phyloP scores from a whole-genome alignment of 495 filamentous ascomycete genomes.

The Cenococcum geophilum region DNA sequence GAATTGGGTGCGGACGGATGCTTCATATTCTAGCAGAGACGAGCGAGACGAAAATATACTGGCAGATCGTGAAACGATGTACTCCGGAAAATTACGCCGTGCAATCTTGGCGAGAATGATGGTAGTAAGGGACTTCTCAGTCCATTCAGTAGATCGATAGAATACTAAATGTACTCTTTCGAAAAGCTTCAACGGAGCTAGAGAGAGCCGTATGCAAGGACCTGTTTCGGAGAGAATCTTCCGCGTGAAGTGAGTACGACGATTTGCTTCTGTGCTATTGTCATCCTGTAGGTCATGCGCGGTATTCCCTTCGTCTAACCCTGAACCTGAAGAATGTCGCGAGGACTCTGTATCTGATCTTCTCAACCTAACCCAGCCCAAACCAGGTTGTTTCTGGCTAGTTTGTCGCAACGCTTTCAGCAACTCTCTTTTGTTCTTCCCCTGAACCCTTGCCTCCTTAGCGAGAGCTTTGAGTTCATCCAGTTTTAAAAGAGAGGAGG shows the following conservation, averaged over 20 bases:
- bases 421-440: conserved; percentile 83
- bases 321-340: conserved; percentile 23
- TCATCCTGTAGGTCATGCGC: conserved; percentile 30
- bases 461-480: conserved; percentile 83
- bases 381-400: conserved; percentile 65
- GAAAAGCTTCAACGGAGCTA: conserved; percentile 72
- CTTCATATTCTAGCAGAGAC: conserved; percentile 80
- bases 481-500: conserved; percentile 67
- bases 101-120: conserved; percentile 90
- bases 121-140: conserved; percentile 90
- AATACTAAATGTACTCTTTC: conserved; percentile 93
- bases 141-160: conserved; percentile 94
- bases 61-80: conserved; percentile 81
- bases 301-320: conserved; percentile 10
- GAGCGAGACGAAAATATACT: conserved; percentile 78
- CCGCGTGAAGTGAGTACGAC: conserved; percentile 56
- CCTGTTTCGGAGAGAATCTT: conserved; percentile 81
- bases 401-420: conserved; percentile 61
- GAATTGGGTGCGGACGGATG: conserved; percentile 75
- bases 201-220: conserved; percentile 72
- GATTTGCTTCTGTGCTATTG: conserved; percentile 31
- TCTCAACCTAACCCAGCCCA: conserved; percentile 41
- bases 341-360: conserved; percentile 27
- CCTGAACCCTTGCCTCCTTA: conserved; percentile 79
- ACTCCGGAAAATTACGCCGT: conserved; percentile 79